phyloP scores from a whole-genome alignment of 179 eudicot species.

The Sideroxylon spinosum region DNA sequence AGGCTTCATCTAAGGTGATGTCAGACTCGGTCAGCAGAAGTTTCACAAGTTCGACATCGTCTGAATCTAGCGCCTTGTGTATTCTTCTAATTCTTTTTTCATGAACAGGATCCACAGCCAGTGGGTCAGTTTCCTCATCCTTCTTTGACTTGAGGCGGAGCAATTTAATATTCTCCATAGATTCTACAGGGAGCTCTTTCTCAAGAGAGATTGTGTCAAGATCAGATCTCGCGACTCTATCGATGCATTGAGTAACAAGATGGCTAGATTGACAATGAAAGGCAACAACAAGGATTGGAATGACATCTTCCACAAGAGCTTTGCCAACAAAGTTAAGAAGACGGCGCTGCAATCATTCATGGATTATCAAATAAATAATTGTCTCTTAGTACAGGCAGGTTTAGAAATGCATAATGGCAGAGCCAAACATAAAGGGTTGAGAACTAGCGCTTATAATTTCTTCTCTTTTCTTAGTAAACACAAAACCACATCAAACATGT shows the following conservation, averaged over 20 bases:
- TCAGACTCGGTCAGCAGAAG: conserved; percentile 40
- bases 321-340: conserved; percentile 45
- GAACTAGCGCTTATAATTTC: neutral
- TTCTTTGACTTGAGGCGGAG: conserved; percentile 21
- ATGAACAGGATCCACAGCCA: conserved; percentile 22
- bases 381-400: neutral
- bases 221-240: conserved; percentile 43
- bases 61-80: conserved; percentile 45
- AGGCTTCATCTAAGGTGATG: conserved; percentile 43
- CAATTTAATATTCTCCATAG: conserved; percentile 26
- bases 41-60: conserved; percentile 49
- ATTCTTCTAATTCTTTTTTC: conserved; percentile 40
- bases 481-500: neutral
- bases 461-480: neutral
- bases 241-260: conserved; percentile 31
- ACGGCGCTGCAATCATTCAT: conserved; percentile 36
- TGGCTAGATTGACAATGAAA: conserved; percentile 28
- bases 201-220: conserved; percentile 35
- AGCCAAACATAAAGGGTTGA: neutral
- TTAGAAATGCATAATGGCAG: neutral
- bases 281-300: conserved; percentile 37
- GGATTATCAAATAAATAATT: conserved; percentile 8
- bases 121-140: conserved; percentile 17
- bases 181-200: conserved; percentile 39
- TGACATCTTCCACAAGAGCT: conserved; percentile 46